Conservation (phyloP, 805 yeast species). For the Sugiyamaella boreocaroliniensis region DNA sequence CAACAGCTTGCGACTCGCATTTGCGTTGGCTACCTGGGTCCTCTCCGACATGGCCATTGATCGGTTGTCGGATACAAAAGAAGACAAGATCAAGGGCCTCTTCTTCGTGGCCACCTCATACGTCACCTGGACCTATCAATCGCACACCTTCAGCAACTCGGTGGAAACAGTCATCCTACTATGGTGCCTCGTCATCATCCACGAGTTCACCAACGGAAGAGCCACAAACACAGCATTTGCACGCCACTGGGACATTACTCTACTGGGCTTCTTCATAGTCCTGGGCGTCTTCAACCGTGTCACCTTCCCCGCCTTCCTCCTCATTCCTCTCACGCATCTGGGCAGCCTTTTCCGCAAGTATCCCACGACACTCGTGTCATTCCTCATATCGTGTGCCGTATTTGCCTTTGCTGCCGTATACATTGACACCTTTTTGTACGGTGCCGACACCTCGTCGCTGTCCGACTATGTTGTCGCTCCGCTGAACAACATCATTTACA, state of each 20-base stretch:
- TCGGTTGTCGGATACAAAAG: slow-evolving; percentile 42
- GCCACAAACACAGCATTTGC: slow-evolving; percentile 19
- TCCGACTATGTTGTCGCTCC: slow-evolving; percentile 55
- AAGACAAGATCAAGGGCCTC: slow-evolving; percentile 37
- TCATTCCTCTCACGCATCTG: slow-evolving; percentile 52
- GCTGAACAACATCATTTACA: slow-evolving; percentile 68
- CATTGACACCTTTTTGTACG: slow-evolving; percentile 49
- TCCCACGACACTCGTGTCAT: slow-evolving; percentile 28
- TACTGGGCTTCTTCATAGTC: slow-evolving; percentile 47
- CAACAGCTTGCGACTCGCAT: slow-evolving; percentile 47
- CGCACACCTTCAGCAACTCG: slow-evolving; percentile 86
- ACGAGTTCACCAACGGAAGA: slow-evolving; percentile 26
- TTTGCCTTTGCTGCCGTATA: slow-evolving; percentile 37
- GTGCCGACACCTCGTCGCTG: slow-evolving; percentile 3
- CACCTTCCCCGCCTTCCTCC: slow-evolving; percentile 70
- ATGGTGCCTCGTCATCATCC: slow-evolving; percentile 45
- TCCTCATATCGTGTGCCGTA: slow-evolving; percentile 32
- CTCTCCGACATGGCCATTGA: slow-evolving; percentile 40
- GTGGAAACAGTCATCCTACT: slow-evolving; percentile 54
- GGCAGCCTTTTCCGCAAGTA: slow-evolving; percentile 38
- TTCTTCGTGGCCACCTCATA: slow-evolving; percentile 50
- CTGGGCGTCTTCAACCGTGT: slow-evolving; percentile 80
- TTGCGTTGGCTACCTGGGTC: slow-evolving; percentile 34
- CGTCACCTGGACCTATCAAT: slow-evolving; percentile 70
- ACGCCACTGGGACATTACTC: slow-evolving; percentile 32